phyloP scores from a whole-genome alignment of 2,329 filamentous ascomycete species.

The Ophiostoma populinum region DNA sequence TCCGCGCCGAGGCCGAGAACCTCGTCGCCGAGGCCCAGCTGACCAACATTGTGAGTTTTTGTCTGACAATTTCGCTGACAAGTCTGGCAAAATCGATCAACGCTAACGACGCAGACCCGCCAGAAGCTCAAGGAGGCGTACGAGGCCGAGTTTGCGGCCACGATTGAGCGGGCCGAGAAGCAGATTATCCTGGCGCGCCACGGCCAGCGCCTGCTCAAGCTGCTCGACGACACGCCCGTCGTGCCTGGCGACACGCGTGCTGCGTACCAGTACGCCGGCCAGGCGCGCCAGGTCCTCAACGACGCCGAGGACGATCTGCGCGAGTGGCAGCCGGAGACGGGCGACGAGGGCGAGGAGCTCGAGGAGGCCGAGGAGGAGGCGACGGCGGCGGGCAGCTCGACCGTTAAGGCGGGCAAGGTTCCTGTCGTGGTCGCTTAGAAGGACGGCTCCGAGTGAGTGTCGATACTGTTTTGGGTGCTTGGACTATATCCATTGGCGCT shows the following conservation, averaged over 20 bases:
- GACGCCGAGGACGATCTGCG: slow-evolving; percentile 82
- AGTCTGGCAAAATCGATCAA: not conserved
- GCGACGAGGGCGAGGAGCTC: slow-evolving; percentile 14
- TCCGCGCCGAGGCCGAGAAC: slow-evolving; percentile 88
- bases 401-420: not conserved
- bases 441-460: not conserved
- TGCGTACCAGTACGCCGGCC: slow-evolving; percentile 46
- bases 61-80: not conserved
- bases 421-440: slow-evolving; percentile 2
- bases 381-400: not conserved
- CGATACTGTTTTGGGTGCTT: slow-evolving; percentile 1
- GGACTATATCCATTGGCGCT: too few relatives aligned
- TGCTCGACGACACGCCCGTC: slow-evolving; percentile 79
- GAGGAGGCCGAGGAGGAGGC: not conserved
- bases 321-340: slow-evolving; percentile 42
- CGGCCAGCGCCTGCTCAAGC: slow-evolving; percentile 64
- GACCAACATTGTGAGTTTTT: slow-evolving; percentile 63
- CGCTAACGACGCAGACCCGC: slow-evolving; percentile 44
- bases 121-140: slow-evolving; percentile 95
- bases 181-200: slow-evolving; percentile 88
- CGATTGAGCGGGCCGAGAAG: slow-evolving; percentile 93
- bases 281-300: slow-evolving; percentile 72
- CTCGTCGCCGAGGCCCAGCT: slow-evolving; percentile 92
- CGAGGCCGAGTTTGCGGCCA: slow-evolving; percentile 70
- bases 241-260: slow-evolving; percentile 66